Evolutionary conservation across 1,284 basidiomycete genomes (phyloP).

Genomic region (Rhodotorula mucilaginosa): DNA sequence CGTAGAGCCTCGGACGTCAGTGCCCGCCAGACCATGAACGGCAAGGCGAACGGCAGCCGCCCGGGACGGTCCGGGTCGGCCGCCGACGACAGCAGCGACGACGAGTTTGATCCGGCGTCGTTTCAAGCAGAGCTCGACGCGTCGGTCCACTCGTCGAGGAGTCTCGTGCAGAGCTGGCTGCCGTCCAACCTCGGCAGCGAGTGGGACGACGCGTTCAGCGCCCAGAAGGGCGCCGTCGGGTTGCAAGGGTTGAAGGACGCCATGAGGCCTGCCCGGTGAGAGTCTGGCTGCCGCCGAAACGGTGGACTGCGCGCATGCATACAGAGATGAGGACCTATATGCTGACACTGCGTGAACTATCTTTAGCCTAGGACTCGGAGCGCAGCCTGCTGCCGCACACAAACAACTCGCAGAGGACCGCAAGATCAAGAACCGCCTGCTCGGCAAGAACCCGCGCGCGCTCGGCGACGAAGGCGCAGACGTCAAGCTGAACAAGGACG

Average conservation of each 20-base stretch:
- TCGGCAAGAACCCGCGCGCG: conserved; percentile 12
- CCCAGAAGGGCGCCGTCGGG: neutral
- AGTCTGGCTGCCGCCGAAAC: neutral
- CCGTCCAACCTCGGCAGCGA: conserved; percentile 1
- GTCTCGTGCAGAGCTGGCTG: conserved; percentile 19
- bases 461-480: conserved; percentile 8
- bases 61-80: neutral
- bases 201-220: neutral
- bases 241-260: conserved; percentile 20
- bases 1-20: no score
- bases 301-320: neutral
- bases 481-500: neutral
- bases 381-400: conserved; percentile 10
- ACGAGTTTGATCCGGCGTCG: conserved; percentile 17
- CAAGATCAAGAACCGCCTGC: conserved; percentile 18
- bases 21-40: no score
- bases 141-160: neutral
- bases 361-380: conserved; percentile 32
- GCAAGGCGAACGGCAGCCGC: neutral
- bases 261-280: conserved; percentile 22
- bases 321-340: neutral
- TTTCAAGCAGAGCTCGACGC: conserved; percentile 30
- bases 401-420: conserved; percentile 33
- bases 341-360: neutral
- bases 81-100: conserved; percentile 1